Conservation (phyloP, 768 basidiomycete genomes). For the Symmetrospora coprosmae region DNA sequence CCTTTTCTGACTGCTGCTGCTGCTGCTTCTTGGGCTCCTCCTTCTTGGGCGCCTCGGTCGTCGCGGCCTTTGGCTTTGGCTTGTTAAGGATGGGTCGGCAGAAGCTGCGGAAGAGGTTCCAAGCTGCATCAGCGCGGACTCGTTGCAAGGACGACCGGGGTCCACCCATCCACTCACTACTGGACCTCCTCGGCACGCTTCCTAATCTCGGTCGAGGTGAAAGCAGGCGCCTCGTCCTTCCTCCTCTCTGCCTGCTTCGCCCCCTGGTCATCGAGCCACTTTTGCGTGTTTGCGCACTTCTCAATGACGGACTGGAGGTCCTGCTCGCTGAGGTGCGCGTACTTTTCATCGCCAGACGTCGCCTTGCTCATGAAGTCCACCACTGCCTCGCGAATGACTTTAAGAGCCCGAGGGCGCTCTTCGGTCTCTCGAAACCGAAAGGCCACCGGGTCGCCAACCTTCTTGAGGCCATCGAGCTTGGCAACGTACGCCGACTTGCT, state of each 20-base stretch:
- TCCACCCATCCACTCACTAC: neutral
- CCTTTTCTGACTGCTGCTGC: constrained; percentile 24
- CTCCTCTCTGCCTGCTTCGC: constrained; percentile 70
- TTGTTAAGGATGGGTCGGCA: constrained; percentile 76
- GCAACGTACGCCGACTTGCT: constrained; percentile 84
- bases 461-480: constrained; percentile 68
- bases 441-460: constrained; percentile 70
- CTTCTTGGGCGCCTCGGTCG: constrained; percentile 34
- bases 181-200: constrained; percentile 76
- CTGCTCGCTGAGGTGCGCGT: constrained; percentile 71
- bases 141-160: neutral
- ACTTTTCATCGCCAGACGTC: constrained; percentile 54
- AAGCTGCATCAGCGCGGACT: neutral
- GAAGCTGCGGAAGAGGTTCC: constrained; percentile 53
- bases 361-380: constrained; percentile 75
- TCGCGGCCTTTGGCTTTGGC: constrained; percentile 76
- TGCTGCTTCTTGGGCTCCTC: constrained; percentile 34
- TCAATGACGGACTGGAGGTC: constrained; percentile 76
- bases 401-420: constrained; percentile 56
- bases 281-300: constrained; percentile 71
- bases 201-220: constrained; percentile 64
- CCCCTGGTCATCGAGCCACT: constrained; percentile 91
- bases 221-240: constrained; percentile 74
- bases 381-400: constrained; percentile 69
- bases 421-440: constrained; percentile 71